Evolutionary conservation across 305 asterid genomes (phyloP).

Genomic region (Caryopteris hybrid): DNA sequence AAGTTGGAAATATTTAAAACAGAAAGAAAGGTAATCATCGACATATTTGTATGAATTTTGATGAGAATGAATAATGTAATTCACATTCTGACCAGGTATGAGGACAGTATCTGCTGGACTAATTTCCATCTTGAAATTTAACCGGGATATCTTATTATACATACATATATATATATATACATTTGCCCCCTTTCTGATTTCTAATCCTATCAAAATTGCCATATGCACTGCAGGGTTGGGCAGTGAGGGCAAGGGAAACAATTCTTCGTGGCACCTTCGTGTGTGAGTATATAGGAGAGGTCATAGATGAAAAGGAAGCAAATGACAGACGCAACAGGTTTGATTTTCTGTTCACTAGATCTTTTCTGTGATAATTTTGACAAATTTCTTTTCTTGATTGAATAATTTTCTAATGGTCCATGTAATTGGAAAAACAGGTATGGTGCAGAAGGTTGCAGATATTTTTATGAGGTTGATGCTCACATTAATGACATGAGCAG

Average conservation of each 20-base stretch:
- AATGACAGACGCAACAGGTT: conserved; percentile 77
- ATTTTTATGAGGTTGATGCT: conserved; percentile 72
- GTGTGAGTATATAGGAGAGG: conserved; percentile 97
- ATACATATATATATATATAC: background rate
- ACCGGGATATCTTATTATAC: background rate
- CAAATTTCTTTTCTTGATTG: conserved; percentile 6
- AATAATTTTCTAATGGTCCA: background rate
- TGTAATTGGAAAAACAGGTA: conserved; percentile 44
- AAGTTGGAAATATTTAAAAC: conserved; percentile 92
- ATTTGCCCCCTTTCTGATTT: conserved; percentile 6
- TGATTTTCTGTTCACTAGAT: conserved; percentile 3
- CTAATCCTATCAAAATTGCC: background rate
- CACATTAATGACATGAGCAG: conserved; percentile 79
- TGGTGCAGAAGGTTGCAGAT: conserved; percentile 55
- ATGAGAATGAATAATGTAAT: background rate
- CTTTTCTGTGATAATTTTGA: background rate
- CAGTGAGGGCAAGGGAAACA: conserved; percentile 84
- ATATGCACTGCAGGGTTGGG: conserved; percentile 85
- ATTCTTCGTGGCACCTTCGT: conserved; percentile 88
- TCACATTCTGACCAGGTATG: background rate
- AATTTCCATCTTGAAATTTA: background rate
- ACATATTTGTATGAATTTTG: conserved; percentile 6
- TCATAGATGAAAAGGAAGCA: conserved; percentile 84
- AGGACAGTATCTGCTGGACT: background rate
- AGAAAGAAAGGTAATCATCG: conserved; percentile 64